Percentiles rank a stretch among this genome's conserved stretches.
Conservation (phyloP, 1,284 basidiomycete species). For the Agroathelia rolfsii region DNA sequence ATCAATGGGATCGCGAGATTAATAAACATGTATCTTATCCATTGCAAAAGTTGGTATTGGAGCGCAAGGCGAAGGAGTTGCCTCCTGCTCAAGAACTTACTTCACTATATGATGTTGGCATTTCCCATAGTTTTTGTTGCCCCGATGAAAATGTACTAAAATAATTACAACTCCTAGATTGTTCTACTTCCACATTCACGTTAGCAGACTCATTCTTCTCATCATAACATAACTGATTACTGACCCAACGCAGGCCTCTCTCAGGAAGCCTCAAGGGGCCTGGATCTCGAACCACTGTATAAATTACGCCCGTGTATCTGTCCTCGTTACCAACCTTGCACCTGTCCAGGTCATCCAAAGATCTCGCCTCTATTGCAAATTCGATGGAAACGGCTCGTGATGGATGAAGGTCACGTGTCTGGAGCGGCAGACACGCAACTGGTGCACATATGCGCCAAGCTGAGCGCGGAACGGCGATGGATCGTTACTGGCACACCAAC, state of each 20-base stretch:
- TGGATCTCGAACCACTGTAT: slow-evolving; percentile 33
- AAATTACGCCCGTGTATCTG: slow-evolving; percentile 23
- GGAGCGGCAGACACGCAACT: slow-evolving; percentile 38
- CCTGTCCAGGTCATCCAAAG: slow-evolving; percentile 30
- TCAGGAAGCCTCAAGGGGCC: slow-evolving; percentile 24
- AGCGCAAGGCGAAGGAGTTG: slow-evolving; percentile 32
- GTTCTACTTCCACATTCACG: slow-evolving; percentile 64
- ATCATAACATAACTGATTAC: slow-evolving; percentile 21
- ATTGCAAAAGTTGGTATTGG: slow-evolving; percentile 47
- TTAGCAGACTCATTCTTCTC: slow-evolving; percentile 24
- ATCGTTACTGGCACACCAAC: slow-evolving; percentile 85
- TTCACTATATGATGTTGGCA: slow-evolving; percentile 63
- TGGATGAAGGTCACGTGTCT: slow-evolving; percentile 81
- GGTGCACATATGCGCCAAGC: slow-evolving; percentile 38
- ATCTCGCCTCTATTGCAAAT: slow-evolving; percentile 63
- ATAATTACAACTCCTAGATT: slow-evolving; percentile 35
- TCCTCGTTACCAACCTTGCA: slow-evolving; percentile 34
- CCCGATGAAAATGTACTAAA: slow-evolving; percentile 7
- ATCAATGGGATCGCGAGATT: slow-evolving; percentile 77
- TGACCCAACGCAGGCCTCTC: slow-evolving; percentile 32
- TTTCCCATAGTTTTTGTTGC: slow-evolving; percentile 3
- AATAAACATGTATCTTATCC: slow-evolving; percentile 59
- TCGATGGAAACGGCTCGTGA: slow-evolving; percentile 79
- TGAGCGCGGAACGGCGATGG: slow-evolving; percentile 77
- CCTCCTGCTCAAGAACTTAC: slow-evolving; percentile 49